Evolutionary conservation across 2,329 filamentous ascomycete species (phyloP), one percentile per base, ranked within the genome.

Genomic region (Xylariaceae sp.): DNA sequence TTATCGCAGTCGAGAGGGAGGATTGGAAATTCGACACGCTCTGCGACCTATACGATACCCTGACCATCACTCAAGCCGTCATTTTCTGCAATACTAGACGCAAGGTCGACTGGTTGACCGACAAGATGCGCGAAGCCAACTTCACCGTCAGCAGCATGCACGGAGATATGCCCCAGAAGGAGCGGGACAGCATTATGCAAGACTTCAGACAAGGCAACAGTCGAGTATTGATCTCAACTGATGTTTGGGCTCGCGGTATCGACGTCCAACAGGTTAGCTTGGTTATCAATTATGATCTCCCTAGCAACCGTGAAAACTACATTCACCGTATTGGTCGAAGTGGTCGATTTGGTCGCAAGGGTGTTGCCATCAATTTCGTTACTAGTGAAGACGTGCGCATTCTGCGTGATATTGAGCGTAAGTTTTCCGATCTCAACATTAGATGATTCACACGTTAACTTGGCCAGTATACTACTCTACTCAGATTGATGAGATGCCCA

Each of bases 1-100:
- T 96, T 71, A 97, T 99, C 66, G 94, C 94, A 1, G 94, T 97
- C 18, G 94, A 99, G 74, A 97, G 96, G 78, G 94, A 99, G 73
- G 94, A 97, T 71, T 99, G 94, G 94, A 99, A 99, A 74, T 96
- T 99, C 65, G 94, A 99, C 71, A 99, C 94, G 2, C 85, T 99
- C 4, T 97, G 91, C 73, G 94, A 99, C 76, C 86, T 99, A 54
- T 99, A 99, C 80, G 94, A 99, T 71, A 97, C 94, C 12, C 82
- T 99, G 42, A 99, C 94, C 51, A 97, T 99, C 69, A 97, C 94
- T 15, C 94, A 97, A 76, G 94, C 94, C 43, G 94, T 99, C 71
- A 99, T 99, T 71, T 99, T 99, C 80, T 99, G 94, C 81, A 99
- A 99, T 75, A 99, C 94, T 6, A 87, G 94, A 63, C 85, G 94